A percentile compares a stretch with the other conserved stretches of the same genome.
phyloP scores from a whole-genome alignment of 1,284 basidiomycete species.

The Microbotryomycetes sp. region DNA sequence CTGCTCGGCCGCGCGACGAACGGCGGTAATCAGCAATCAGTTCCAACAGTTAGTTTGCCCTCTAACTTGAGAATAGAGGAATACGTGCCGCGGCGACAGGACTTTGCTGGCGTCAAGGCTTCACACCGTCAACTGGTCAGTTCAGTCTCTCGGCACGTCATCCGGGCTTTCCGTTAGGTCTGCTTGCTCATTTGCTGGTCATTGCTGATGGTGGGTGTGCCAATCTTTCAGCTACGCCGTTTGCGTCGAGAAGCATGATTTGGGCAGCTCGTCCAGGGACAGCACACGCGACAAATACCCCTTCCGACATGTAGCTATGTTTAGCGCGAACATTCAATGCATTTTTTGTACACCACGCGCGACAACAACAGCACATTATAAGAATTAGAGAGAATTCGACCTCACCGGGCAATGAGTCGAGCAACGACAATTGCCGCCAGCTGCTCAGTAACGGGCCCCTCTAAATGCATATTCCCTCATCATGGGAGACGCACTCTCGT shows the following conservation, averaged over 20 bases:
- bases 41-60: constrained; percentile 4
- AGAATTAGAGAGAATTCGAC: no score
- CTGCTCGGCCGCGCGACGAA: neutral
- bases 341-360: no score
- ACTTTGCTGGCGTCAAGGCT: constrained; percentile 24
- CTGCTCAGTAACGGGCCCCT: no score
- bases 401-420: no score
- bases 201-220: neutral
- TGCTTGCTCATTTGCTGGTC: no score
- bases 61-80: constrained; percentile 29
- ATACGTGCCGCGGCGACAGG: constrained; percentile 19
- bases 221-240: constrained; percentile 6
- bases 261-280: constrained; percentile 1
- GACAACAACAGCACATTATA: no score
- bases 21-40: neutral
- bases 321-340: no score
- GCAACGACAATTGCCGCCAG: no score
- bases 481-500: no score
- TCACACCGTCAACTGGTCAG: constrained; percentile 28
- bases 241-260: constrained; percentile 15
- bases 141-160: neutral
- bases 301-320: no score
- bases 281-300: no score
- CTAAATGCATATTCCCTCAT: no score
- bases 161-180: neutral